phyloP scores from a whole-genome alignment of 495 filamentous ascomycete species.

The Talaromyces adpressus region DNA sequence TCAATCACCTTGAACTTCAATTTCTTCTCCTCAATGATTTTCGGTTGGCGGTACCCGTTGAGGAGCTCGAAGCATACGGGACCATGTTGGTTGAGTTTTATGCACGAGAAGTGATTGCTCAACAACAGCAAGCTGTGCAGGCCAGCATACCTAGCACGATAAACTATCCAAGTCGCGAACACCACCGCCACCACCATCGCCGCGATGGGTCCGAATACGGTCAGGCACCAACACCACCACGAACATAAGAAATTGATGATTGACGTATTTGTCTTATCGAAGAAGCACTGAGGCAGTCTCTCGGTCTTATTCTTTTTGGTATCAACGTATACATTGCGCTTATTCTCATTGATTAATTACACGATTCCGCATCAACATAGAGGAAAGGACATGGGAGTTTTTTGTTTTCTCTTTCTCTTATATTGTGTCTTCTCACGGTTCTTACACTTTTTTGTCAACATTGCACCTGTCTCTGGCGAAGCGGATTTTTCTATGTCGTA shows the following conservation, averaged over 20 bases:
- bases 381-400: slow-evolving; percentile 1
- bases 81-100: slow-evolving; percentile 99
- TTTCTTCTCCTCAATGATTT: slow-evolving; percentile 97
- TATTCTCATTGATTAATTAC: background rate
- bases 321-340: background rate
- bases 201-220: slow-evolving; percentile 21
- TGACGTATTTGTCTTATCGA: background rate
- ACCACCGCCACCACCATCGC: slow-evolving; percentile 20
- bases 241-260: slow-evolving; percentile 5
- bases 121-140: slow-evolving; percentile 34
- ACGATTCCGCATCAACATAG: background rate
- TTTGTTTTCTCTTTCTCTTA: background rate
- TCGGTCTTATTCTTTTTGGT: slow-evolving; percentile 3
- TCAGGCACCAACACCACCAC: slow-evolving; percentile 40
- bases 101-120: slow-evolving; percentile 78
- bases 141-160: background rate
- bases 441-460: background rate
- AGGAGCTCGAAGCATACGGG: slow-evolving; percentile 94
- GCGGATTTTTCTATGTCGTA: background rate
- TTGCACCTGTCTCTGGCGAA: background rate
- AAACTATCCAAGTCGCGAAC: background rate
- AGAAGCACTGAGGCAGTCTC: background rate
- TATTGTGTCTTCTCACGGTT: background rate
- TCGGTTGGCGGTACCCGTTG: slow-evolving; percentile 85
- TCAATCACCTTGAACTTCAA: slow-evolving; percentile 96